These are phyloP conservation scores for Escovopsis weberi DNA, from an alignment of 2,329 filamentous ascomycete species.

Conservation along the genomic window DNA sequence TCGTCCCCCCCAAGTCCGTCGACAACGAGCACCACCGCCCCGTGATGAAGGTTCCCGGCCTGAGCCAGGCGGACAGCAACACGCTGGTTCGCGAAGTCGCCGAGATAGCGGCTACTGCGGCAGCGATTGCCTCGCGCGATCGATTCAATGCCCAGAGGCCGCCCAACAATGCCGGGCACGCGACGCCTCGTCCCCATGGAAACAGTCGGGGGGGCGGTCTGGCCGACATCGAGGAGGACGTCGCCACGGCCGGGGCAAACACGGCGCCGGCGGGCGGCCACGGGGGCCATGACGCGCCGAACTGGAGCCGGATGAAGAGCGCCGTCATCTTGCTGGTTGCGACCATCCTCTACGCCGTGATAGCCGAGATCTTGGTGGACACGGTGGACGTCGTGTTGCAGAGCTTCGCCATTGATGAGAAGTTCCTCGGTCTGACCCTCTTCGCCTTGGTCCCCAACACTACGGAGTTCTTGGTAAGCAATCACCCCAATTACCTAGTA, in stretches of 20 bases:
- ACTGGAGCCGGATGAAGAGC: constrained; percentile 90
- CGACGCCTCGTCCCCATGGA: constrained; percentile 12
- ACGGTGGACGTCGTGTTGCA: constrained; percentile 94
- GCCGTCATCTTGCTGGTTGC: constrained; percentile 76
- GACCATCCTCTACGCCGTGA: constrained; percentile 86
- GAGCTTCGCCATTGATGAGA: constrained; percentile 84
- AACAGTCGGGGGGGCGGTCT: constrained; percentile 18
- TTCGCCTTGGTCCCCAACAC: constrained; percentile 97
- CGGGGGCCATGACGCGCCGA: constrained; percentile 92
- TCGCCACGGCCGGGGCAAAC: constrained; percentile 14
- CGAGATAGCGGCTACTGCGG: constrained; percentile 86
- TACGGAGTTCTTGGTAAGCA: constrained; percentile 79
- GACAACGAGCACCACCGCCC: constrained; percentile 25
- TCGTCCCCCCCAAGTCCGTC: constrained; percentile 58
- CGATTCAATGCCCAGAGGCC: constrained; percentile 22
- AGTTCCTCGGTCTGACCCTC: constrained; percentile 90
- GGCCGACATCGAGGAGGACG: constrained; percentile 32
- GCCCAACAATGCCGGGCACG: constrained; percentile 16
- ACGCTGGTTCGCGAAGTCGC: constrained; percentile 73
- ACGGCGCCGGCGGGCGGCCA: constrained; percentile 24
- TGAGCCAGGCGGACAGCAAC: constrained; percentile 72
- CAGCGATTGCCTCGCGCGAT: constrained; percentile 73
- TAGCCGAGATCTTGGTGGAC: constrained; percentile 92
- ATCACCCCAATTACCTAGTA: not conserved
- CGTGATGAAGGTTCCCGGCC: constrained; percentile 45